Percentiles rank a stretch among this genome's conserved stretches.
These are phyloP conservation scores for Citrus australasica DNA, from an alignment of 345 rosid species.

Conservation along the genomic window DNA sequence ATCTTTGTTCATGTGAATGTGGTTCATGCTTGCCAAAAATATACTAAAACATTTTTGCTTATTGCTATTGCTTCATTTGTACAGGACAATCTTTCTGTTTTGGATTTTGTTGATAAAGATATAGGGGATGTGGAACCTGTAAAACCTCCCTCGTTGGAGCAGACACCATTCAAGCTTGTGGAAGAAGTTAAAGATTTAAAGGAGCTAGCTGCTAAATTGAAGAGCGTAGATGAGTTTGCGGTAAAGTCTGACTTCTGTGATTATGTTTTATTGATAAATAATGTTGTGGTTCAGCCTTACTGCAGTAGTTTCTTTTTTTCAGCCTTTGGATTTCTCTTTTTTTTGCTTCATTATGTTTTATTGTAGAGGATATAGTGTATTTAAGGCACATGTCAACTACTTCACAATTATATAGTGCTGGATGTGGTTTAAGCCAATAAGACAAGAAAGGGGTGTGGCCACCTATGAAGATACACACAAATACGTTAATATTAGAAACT, in stretches of 20 bases:
- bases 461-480: neutral
- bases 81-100: slow-evolving; percentile 71
- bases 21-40: neutral
- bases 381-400: neutral
- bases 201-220: slow-evolving; percentile 68
- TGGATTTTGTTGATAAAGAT: slow-evolving; percentile 65
- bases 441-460: neutral
- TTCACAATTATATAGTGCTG: neutral
- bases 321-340: neutral
- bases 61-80: neutral
- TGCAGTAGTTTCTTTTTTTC: neutral
- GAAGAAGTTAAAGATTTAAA: slow-evolving; percentile 75
- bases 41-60: neutral
- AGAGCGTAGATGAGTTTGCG: slow-evolving; percentile 67
- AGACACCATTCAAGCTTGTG: slow-evolving; percentile 69
- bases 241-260: slow-evolving; percentile 36
- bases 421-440: neutral
- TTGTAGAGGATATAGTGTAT: neutral
- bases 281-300: neutral
- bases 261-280: neutral
- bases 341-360: too few relatives aligned
- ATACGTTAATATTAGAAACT: neutral
- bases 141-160: slow-evolving; percentile 46
- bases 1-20: neutral
- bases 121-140: slow-evolving; percentile 35